Evolutionary conservation across 352 stramenopile genomes (phyloP), one percentile per base, ranked within the genome.

Genomic region (Pythium chondricola): DNA sequence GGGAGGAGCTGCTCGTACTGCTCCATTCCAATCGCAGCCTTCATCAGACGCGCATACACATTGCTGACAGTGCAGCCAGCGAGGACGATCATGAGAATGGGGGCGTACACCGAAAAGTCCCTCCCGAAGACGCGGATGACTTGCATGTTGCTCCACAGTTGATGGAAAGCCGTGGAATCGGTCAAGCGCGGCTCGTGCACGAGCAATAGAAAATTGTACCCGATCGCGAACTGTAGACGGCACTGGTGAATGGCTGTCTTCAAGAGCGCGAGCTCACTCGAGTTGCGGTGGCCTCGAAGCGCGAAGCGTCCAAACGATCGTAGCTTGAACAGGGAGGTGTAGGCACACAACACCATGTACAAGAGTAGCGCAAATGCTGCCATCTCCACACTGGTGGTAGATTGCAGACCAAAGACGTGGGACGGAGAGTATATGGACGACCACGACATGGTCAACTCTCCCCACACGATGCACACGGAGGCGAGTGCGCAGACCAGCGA

Each of bases 201-300:
- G 24, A 89, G 46, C 20, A 89, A 44, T 8, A 87, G 35, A 26
- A 85, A 72, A 40, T 87, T 89, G 56, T 86, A 80, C 8, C 64
- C 69, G 27, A 88, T 61, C 5, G 75, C 58, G 31, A 89, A 89
- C 57, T 89, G 78, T 14, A 89, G 59, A 1, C 78, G 73, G 35
- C 73, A 83, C 40, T 86, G 73, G 20, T 83, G 40, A 36, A 85
- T 74, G 7, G 75, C 68, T 2, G 71, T 74, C 53, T 73, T 80
- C 43, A 89, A 65, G 24, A 89, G 57, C 40, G 67, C 69, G 0
- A 81, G 33, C 43, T 83, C 73, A 8, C 67, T 84, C 26, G 69
- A 83, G 49, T 85, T 83, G 21, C 71, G 53, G 41, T 80, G 68
- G 2, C 55, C 56, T 30, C 67, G 73, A 39, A 87, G 48, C 8